Evolutionary conservation across 805 yeast genomes (phyloP), one percentile per base, ranked within the genome.

Genomic region (Teunomyces panamensis): DNA sequence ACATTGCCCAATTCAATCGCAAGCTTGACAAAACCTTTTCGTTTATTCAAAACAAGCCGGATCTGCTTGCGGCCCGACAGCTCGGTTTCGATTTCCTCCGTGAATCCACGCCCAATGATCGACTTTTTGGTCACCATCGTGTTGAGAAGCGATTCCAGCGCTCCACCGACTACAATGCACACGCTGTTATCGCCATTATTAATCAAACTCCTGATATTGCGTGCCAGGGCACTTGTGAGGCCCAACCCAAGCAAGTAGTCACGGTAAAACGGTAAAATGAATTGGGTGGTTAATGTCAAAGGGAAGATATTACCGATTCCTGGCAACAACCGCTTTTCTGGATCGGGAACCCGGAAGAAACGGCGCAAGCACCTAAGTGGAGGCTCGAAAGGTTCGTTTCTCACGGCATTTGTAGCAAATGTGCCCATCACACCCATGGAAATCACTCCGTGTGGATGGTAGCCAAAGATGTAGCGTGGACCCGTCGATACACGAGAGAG

Each of bases 381-480:
- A 9, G 76, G 72, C 49, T 63, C 60, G 48, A 59, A 73, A 1
- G 77, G 77, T 55, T 72, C 77, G 51, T 73, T 73, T 27, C 75
- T 54, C 17, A 73, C 48, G 9, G 69, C 66, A 54, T 73, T 73
- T 4, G 96, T 87, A 0, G 85, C 89, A 52, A 91, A 71, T 0
- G 85, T 83, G 1, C 96, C 96, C 63, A 91, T 83, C 0, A 85
- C 91, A 2, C 97, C 97, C 78, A 91, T 77, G 1, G 96, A 87
- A 9, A 91, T 90, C 11, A 92, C 91, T 0, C 99, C 99, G 64
- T 94, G 99, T 0, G 99, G 99, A 65, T 91, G 97, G 59, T 89
- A 85, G 0, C 97, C 96, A 67, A 92, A 92, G 2, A 92, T 80
- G 64, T 94, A 92, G 32, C 85, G 71, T 2, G 89, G 91, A 0